These are phyloP conservation scores for Solanum hybrid DNA, from an alignment of 305 asterid species.

Conservation along the genomic window DNA sequence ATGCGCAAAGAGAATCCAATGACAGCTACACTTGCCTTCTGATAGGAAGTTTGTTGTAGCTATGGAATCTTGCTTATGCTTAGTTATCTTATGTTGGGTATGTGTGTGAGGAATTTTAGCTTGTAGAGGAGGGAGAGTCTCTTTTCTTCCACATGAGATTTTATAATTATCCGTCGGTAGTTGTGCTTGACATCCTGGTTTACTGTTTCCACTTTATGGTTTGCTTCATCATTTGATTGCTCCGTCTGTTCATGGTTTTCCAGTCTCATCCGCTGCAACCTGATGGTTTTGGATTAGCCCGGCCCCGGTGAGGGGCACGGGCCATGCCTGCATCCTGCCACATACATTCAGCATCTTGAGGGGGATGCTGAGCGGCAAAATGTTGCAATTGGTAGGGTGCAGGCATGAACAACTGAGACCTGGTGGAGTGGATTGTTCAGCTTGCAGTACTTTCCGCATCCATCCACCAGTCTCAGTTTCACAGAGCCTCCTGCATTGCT, in stretches of 20 bases:
- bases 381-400: constrained; percentile 62
- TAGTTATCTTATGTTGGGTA: neutral
- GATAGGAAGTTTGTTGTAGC: neutral
- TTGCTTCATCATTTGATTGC: constrained; percentile 1
- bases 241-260: constrained; percentile 11
- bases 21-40: neutral
- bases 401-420: constrained; percentile 79
- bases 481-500: constrained; percentile 29
- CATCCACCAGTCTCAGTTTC: constrained; percentile 40
- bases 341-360: constrained; percentile 11
- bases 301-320: constrained; percentile 99
- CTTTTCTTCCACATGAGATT: neutral
- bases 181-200: neutral
- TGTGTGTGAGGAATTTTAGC: neutral
- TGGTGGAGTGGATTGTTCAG: constrained; percentile 28
- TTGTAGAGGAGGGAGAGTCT: neutral
- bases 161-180: neutral
- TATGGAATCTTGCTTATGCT: neutral
- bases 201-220: neutral
- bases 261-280: constrained; percentile 85
- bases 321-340: constrained; percentile 95
- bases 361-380: constrained; percentile 43
- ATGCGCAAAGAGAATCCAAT: neutral
- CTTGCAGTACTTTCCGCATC: constrained; percentile 1
- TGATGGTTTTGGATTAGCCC: constrained; percentile 95